Conservation (phyloP, 257 asterid species). For the Agastache rugosa region DNA sequence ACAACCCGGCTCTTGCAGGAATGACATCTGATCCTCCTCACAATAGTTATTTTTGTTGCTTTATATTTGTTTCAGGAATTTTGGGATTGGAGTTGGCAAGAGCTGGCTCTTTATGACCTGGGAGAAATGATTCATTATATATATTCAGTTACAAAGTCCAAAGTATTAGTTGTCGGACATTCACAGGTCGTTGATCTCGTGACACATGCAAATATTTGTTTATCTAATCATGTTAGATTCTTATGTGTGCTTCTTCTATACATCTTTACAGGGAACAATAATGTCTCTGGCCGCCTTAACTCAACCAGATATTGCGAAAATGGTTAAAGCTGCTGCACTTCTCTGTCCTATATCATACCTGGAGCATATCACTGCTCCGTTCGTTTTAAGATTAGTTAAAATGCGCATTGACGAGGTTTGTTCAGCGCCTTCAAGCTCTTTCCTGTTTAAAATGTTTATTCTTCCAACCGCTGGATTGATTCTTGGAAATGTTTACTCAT, state of each 20-base stretch:
- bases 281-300: slow-evolving; percentile 95
- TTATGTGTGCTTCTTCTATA: slow-evolving; percentile 30
- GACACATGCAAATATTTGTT: not conserved
- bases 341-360: slow-evolving; percentile 91
- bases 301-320: slow-evolving; percentile 74
- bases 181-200: slow-evolving; percentile 74
- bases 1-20: too few relatives aligned
- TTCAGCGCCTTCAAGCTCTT: slow-evolving; percentile 29
- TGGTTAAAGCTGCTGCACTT: slow-evolving; percentile 96
- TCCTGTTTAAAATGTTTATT: slow-evolving; percentile 17
- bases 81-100: slow-evolving; percentile 99
- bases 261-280: slow-evolving; percentile 78
- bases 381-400: slow-evolving; percentile 71
- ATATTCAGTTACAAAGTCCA: slow-evolving; percentile 61
- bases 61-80: slow-evolving; percentile 62
- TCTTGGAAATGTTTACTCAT: slow-evolving; percentile 25
- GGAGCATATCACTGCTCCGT: slow-evolving; percentile 73
- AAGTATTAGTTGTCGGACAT: slow-evolving; percentile 84
- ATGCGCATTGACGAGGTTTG: slow-evolving; percentile 85
- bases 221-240: slow-evolving; percentile 25
- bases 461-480: not conserved
- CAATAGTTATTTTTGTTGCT: too few relatives aligned
- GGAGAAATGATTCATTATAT: slow-evolving; percentile 78
- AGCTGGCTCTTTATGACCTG: slow-evolving; percentile 85
- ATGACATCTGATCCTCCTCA: too few relatives aligned